Evolutionary conservation across 2,329 filamentous ascomycete genomes (phyloP), one percentile per base, ranked within the genome.

Genomic region (Chaetomium olivaceum): DNA sequence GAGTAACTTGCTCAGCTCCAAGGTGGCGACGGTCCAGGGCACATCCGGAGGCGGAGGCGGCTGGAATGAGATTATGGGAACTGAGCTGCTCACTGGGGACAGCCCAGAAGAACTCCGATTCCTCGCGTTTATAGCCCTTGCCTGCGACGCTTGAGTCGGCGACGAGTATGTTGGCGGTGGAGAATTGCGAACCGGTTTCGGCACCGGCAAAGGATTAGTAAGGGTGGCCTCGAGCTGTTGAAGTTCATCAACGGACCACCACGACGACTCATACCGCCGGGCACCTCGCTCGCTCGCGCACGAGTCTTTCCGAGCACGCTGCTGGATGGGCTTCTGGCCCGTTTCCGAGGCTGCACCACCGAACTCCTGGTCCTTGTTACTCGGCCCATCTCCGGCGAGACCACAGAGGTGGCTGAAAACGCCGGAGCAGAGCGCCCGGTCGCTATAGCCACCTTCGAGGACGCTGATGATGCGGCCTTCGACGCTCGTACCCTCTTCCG

Each of bases 381-480:
- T 74, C 36, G 76, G 78, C 61, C 82, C 85, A 25, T 81, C 81
- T 50, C 87, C 87, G 50, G 87, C 88, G 48, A 99, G 83, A 6
- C 94, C 95, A 71, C 91, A 92, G 21, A 99, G 76, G 77, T 99
- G 95, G 76, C 93, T 96, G 65, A 97, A 80, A 3, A 97, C 89
- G 54, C 95, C 95, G 39, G 92, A 97, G 61, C 86, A 90, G 58
- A 99, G 80, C 9, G 95, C 95, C 65, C 93, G 87, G 77, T 99
- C 92, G 75, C 93, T 97, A 75, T 99, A 99, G 0, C 95, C 95
- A 36, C 95, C 95, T 78, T 99, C 95, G 25, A 99, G 83, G 2
- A 98, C 93, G 76, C 94, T 98, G 74, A 99, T 89, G 25, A 98
- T 84, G 54, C 95, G 86, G 2, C 94, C 94, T 29, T 96, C 90